Evolutionary conservation across 306 rosid genomes (phyloP).

Genomic region (Rosa chinensis): DNA sequence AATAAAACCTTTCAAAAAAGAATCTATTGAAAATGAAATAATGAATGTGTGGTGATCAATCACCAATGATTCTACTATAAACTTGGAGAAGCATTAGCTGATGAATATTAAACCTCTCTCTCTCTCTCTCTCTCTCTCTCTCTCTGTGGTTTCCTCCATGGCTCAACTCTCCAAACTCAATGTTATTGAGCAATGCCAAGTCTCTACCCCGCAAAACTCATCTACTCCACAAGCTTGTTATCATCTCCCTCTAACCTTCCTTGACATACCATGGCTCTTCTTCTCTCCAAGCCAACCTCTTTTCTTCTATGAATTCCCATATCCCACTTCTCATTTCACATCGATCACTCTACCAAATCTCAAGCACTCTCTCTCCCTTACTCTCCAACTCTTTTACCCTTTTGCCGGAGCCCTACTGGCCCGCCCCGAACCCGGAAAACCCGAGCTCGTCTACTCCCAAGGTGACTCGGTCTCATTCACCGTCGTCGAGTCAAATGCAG

Average conservation of each 20-base stretch:
- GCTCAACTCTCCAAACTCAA: background rate
- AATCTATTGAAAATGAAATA: background rate
- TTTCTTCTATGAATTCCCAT: constrained; percentile 48
- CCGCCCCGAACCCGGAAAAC: constrained; percentile 24
- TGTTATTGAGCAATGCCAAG: constrained; percentile 31
- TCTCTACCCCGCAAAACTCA: constrained; percentile 31
- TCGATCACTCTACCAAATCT: constrained; percentile 39
- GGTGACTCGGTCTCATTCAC: constrained; percentile 30
- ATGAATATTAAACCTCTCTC: background rate
- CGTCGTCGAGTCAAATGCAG: constrained; percentile 27
- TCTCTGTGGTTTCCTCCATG: background rate
- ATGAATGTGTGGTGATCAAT: background rate
- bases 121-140: background rate
- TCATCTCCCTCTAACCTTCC: constrained; percentile 50
- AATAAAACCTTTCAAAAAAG: too few relatives aligned
- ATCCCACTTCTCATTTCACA: constrained; percentile 33
- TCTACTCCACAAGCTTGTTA: constrained; percentile 2
- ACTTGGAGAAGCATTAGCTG: too few relatives aligned
- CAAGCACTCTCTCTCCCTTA: constrained; percentile 45
- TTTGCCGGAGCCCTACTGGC: constrained; percentile 36
- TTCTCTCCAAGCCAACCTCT: constrained; percentile 52
- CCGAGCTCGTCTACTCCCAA: constrained; percentile 24
- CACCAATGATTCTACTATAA: too few relatives aligned
- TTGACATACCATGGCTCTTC: constrained; percentile 51
- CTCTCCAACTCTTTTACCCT: constrained; percentile 50